Evolutionary conservation across 2,329 filamentous ascomycete genomes (phyloP).

Genomic region (Tolypocladium pustulatum): DNA sequence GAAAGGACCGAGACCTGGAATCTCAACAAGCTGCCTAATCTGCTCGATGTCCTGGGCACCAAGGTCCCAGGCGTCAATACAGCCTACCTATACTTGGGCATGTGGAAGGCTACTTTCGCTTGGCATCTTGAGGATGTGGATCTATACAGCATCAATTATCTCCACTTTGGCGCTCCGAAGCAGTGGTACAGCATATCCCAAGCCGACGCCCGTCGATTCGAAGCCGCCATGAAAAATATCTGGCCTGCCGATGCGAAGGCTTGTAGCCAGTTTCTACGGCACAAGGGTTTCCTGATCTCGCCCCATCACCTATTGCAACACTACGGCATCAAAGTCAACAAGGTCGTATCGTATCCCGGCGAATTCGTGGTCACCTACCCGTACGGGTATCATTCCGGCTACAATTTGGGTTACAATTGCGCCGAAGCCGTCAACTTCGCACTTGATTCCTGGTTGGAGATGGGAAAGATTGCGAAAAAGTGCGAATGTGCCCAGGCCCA

Average conservation of each 20-base stretch:
- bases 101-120: conserved; percentile 99
- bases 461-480: conserved; percentile 90
- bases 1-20: conserved; percentile 83
- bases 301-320: conserved; percentile 77
- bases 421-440: conserved; percentile 98
- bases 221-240: conserved; percentile 87
- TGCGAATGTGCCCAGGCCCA: conserved; percentile 92
- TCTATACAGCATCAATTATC: conserved; percentile 98
- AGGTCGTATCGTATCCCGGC: conserved; percentile 86
- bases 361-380: conserved; percentile 98
- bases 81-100: conserved; percentile 92
- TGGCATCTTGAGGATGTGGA: conserved; percentile 99
- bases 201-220: conserved; percentile 83
- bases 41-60: conserved; percentile 86
- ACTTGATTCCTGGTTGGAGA: conserved; percentile 87
- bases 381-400: conserved; percentile 96
- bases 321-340: conserved; percentile 94
- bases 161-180: conserved; percentile 96
- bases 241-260: conserved; percentile 94
- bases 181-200: conserved; percentile 99
- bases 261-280: conserved; percentile 89
- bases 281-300: conserved; percentile 96
- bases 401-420: conserved; percentile 97
- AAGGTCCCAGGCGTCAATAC: conserved; percentile 98
- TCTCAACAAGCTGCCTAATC: conserved; percentile 83